phyloP scores from a whole-genome alignment of 75 land plant species.

The Adiantum capillusveneris region DNA sequence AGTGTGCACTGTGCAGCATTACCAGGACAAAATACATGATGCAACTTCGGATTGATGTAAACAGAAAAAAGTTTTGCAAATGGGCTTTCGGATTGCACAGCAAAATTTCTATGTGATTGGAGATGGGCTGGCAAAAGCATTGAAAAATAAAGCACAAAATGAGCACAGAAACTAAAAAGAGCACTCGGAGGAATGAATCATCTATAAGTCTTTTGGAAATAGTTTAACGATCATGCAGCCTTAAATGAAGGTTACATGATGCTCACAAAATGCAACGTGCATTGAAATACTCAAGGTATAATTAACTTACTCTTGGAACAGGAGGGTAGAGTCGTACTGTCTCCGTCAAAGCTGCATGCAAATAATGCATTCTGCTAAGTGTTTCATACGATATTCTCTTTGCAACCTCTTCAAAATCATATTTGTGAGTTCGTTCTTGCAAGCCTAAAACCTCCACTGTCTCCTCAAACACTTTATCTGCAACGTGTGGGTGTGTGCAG shows the following conservation, averaged over 20 bases:
- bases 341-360: slow-evolving; percentile 78
- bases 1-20: too few species aligned
- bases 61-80: too few species aligned
- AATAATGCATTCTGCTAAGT: slow-evolving; percentile 18
- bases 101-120: too few species aligned
- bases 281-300: neutral
- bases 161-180: neutral
- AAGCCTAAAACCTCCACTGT: neutral
- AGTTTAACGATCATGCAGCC: too few species aligned
- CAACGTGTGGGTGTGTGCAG: neutral
- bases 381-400: neutral
- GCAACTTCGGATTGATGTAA: too few species aligned
- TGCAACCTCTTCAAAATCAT: neutral
- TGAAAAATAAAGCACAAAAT: neutral
- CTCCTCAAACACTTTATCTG: neutral
- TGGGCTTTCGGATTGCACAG: too few species aligned
- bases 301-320: slow-evolving; percentile 51
- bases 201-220: neutral
- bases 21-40: too few species aligned
- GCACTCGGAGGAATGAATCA: neutral
- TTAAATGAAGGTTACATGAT: too few species aligned
- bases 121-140: neutral
- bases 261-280: neutral
- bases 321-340: slow-evolving; percentile 74
- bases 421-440: neutral